Percentiles rank a stretch among this genome's conserved stretches.
Evolutionary conservation across 192 early-diverging fungal genomes (phyloP).

Genomic region (Lobosporangium transversale): DNA sequence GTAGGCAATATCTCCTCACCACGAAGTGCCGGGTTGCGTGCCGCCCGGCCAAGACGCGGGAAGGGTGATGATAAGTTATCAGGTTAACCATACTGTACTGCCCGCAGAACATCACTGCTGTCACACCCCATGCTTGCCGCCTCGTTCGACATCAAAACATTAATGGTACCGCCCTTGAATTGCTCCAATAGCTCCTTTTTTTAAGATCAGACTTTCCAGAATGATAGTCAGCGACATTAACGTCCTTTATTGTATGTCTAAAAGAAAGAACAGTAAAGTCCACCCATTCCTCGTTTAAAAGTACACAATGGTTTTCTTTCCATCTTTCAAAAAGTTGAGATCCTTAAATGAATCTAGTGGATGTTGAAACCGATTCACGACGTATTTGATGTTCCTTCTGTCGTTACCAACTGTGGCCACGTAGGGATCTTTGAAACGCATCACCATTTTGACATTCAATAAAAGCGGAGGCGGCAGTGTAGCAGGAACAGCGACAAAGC

Average conservation of each 20-base stretch:
- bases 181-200: no score
- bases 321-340: no score
- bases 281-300: no score
- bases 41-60: slow-evolving; percentile 16
- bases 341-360: slow-evolving; percentile 2
- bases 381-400: no score
- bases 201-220: no score
- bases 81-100: slow-evolving; percentile 13
- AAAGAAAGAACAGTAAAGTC: no score
- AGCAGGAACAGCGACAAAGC: slow-evolving; percentile 9
- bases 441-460: background rate
- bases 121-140: slow-evolving; percentile 29
- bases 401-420: background rate
- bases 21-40: background rate
- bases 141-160: slow-evolving; percentile 17
- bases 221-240: no score
- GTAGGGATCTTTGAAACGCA: background rate
- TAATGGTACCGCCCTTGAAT: slow-evolving; percentile 3
- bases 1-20: background rate
- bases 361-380: no score
- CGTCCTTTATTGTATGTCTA: no score
- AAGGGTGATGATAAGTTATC: background rate
- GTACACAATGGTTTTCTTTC: no score
- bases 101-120: slow-evolving; percentile 14
- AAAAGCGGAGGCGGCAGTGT: slow-evolving; percentile 11